Evolutionary conservation across 495 filamentous ascomycete genomes (phyloP), one percentile per base, ranked within the genome.

Genomic region (Filosporella fistucella): DNA sequence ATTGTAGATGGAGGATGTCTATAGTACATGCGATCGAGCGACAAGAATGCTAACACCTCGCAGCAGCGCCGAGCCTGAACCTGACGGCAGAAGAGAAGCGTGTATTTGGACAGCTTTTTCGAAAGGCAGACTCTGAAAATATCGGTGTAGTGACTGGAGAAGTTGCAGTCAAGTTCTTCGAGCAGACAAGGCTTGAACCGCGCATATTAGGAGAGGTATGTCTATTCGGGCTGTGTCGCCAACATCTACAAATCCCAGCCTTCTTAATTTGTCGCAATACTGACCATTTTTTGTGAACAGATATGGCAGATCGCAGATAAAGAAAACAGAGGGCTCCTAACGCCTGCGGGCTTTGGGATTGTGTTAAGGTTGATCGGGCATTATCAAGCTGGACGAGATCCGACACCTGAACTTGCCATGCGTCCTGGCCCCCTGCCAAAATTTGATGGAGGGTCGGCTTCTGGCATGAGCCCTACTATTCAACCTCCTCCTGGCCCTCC

Each of bases 221-320:
- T 69, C 16, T 12, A 2, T 46, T 42, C 21, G 6, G 5, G n/a
- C 18, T 35, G 12, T 17, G 32, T 35, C 32, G 32, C 32, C n/a
- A 35, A 17, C 32, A 13, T 35, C 18, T 14, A 17, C 32, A 17
- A 30, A 5, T 17, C 4, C 5, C 32, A n/a, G n/a, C 4, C 12
- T 13, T 13, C n/a, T 35, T 17, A 16, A 33, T 32, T 45, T 20
- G 4, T 32, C n/a, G 22, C 35, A 21, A n/a, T n/a, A 13, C 30
- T 13, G 18, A n/a, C 12, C 32, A 35, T 17, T 35, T 13, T n/a
- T n/a, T n/a, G 5, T 35, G 12, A 13, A 35, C 68, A 94, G 88
- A 96, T 97, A 77, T 98, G 93, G 93, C 90, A 96, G 68, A 91
- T 98, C 61, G 94, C 93, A 45, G 93, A 98, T 67, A 89, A 79